Conservation (phyloP, 371 early-diverging fungal species). For the Paramicrosporidium saccamoebae region DNA sequence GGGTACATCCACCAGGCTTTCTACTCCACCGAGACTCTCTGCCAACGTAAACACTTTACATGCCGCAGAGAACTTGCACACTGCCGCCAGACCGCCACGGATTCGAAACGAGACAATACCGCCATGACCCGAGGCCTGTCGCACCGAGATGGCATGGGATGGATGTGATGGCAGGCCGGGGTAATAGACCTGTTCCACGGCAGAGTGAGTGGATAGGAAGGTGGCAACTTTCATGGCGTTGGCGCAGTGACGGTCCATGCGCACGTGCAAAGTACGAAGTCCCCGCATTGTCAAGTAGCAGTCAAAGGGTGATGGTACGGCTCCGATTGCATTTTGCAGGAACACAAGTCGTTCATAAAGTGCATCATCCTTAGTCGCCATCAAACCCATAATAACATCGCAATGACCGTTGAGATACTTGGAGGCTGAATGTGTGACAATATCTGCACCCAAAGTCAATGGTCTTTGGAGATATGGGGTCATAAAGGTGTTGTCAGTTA, state of each 20-base stretch:
- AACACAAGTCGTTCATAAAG: slow-evolving; percentile 39
- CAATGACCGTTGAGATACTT: slow-evolving; percentile 94
- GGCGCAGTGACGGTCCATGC: slow-evolving; percentile 61
- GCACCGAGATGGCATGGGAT: slow-evolving; percentile 40
- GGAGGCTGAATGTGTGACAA: slow-evolving; percentile 89
- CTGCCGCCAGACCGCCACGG: slow-evolving; percentile 28
- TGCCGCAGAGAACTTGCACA: slow-evolving; percentile 48
- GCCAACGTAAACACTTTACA: slow-evolving; percentile 57
- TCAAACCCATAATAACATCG: slow-evolving; percentile 87
- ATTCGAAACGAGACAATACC: slow-evolving; percentile 80
- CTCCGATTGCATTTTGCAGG: slow-evolving; percentile 79
- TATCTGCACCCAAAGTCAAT: slow-evolving; percentile 60
- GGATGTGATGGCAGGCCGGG: slow-evolving; percentile 62
- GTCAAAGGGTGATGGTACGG: slow-evolving; percentile 85
- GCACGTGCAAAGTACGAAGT: slow-evolving; percentile 67
- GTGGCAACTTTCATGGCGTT: slow-evolving; percentile 56
- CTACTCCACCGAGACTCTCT: slow-evolving; percentile 84
- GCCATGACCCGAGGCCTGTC: slow-evolving; percentile 49
- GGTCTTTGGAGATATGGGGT: slow-evolving; percentile 84
- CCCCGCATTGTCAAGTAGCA: slow-evolving; percentile 81
- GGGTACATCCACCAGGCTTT: slow-evolving; percentile 85
- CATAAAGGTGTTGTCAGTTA: slow-evolving; percentile 98
- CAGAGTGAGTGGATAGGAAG: slow-evolving; percentile 12
- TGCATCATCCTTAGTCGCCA: slow-evolving; percentile 32
- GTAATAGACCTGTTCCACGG: slow-evolving; percentile 34